Percentiles rank a stretch among this genome's conserved stretches.
phyloP scores from a whole-genome alignment of 148 eudicot species.

The Camellia japonica region DNA sequence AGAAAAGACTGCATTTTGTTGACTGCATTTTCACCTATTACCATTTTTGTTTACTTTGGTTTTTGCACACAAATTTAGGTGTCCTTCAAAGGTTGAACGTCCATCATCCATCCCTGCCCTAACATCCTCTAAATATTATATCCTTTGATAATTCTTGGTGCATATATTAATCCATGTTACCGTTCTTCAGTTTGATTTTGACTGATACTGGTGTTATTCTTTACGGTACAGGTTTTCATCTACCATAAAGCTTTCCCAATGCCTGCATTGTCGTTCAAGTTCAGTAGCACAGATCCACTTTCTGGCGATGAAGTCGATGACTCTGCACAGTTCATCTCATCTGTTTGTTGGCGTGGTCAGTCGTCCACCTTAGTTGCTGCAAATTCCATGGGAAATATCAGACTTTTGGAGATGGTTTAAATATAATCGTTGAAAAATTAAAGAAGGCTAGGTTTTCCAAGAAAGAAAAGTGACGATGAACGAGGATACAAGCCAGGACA shows the following conservation, averaged over 20 bases:
- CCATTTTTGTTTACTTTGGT: too few relatives aligned
- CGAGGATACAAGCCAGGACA: background rate
- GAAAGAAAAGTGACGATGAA: too few relatives aligned
- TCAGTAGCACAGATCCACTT: slow-evolving; percentile 50
- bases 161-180: background rate
- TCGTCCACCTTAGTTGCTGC: slow-evolving; percentile 88
- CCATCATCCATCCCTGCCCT: background rate
- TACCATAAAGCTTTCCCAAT: slow-evolving; percentile 95
- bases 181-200: background rate
- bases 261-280: slow-evolving; percentile 82
- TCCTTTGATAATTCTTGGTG: background rate
- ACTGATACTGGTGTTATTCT: slow-evolving; percentile 5
- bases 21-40: too few relatives aligned
- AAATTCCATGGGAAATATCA: slow-evolving; percentile 83
- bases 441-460: too few relatives aligned
- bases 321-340: slow-evolving; percentile 71
- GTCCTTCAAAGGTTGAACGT: background rate
- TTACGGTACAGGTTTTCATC: slow-evolving; percentile 53
- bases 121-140: background rate
- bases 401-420: slow-evolving; percentile 83
- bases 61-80: background rate
- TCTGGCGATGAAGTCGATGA: slow-evolving; percentile 79
- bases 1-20: too few relatives aligned
- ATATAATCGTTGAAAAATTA: background rate
- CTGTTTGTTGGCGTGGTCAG: slow-evolving; percentile 91